Base-by-base conservation (phyloP, 1,139 yeast species). In the Pichia sp. region DNA sequence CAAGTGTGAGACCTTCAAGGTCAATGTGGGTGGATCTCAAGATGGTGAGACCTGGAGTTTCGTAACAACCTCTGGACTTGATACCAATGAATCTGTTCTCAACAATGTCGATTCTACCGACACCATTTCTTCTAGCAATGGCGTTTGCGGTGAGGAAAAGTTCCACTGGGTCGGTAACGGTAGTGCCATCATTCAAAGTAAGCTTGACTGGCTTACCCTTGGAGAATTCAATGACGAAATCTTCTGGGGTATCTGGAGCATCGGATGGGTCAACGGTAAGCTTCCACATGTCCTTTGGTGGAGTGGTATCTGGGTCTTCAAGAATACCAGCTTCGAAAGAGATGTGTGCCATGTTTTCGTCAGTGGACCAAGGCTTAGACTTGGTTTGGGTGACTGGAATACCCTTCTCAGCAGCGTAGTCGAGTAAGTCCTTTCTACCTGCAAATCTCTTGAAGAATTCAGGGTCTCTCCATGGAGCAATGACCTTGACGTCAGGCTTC, bases 281-380 rank as follows among this genome's bases (percentile, higher is more conserved):
- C 69, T 91, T 91, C 98, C 98, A 91, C 98, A 91, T 91, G 64
- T 91, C 98, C 71, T 86, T 88, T 66, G 98, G 98, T 49, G 98
- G 98, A 37, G 98, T 91, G 53, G 91, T 78, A 63, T 91, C 86
- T 57, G 98, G 98, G 67, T 91, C 94, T 68, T 91, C 98, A 59
- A 91, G 77, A 52, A 91, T 91, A 65, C 98, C 98, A 48, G 98
- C 98, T 71, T 91, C 98, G 62, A 84, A 91, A 29, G 97, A 88
- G 60, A 91, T 91, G 66, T 91, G 98, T 30, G 98, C 98, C 77
- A 88, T 70, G 74, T 91, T 91, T 71, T 91, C 98, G 62, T 91
- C 98, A 45, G 97, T 93, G 19, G 97, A 88, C 98, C 98, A 91
- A 50, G 98, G 98, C 72, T 91, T 91, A 48, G 97, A 87, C 66